Evolutionary conservation across 129 eudicot genomes (phyloP), one percentile per base, ranked within the genome.

Genomic region (Silybum marianum): DNA sequence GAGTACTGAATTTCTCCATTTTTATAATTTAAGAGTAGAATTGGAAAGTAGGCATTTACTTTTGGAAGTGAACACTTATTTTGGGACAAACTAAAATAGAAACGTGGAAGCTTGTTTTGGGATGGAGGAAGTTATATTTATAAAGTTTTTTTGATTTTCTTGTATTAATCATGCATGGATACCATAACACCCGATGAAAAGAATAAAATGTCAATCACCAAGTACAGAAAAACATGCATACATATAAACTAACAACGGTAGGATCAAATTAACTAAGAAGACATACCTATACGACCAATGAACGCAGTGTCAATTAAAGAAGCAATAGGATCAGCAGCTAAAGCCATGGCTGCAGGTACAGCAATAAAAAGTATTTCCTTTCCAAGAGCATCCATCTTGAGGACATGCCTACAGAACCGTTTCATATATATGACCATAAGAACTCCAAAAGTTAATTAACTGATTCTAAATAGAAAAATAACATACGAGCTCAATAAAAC

Each of bases 241-340:
- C 40, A 32, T 32, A 26, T 26, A 70, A 58, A 18, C 10, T 16
- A 16, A 70, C 46, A 14, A 30, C 0, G 5, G 32, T 7, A 26
- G 74, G 39, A 19, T 72, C 73, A 23, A 65, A 30, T 7, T 10
- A 22, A 65, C 69, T 54, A 77, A 34, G 18, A 75, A 74, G 2
- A 7, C 46, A 28, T 80, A 89, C 98, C 98, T 81, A 93, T 83
- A 72, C 83, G 94, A 67, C 98, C 98, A 63, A 94, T 92, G 75
- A 94, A 94, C 0, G 90, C 92, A 0, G 97, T 94, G 80, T 94
- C 98, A 39, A 94, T 91, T 48, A 94, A 82, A 81, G 98, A 94
- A 54, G 98, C 98, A n/a, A 94, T 81, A 69, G 98, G 98, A 75
- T 94, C 98, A 46, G 98, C 98, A 22, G 98, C 95, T 78, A 94